Evolutionary conservation across 2,329 filamentous ascomycete species (phyloP).

Genomic region (Fusarium sp.): DNA sequence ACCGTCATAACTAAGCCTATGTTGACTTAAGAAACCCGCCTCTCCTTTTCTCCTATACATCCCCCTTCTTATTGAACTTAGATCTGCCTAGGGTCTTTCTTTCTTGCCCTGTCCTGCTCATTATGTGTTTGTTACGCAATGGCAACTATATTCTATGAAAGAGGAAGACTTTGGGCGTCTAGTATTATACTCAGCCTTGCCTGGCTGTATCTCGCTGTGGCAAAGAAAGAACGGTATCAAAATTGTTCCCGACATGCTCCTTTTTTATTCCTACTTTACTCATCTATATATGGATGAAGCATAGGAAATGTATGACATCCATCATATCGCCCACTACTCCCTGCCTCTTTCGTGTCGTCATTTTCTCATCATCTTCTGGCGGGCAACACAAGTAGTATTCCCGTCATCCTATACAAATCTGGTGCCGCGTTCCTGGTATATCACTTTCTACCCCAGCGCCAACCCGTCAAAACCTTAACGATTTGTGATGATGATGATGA

Average conservation of each 20-base stretch:
- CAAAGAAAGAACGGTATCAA: neutral
- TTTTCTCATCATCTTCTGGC: constrained; percentile 27
- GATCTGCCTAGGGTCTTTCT: neutral
- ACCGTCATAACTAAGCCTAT: constrained; percentile 11
- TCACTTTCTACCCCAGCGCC: constrained; percentile 7
- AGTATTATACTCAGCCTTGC: neutral
- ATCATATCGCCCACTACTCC: constrained; percentile 39
- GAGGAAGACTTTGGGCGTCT: neutral
- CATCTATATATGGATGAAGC: constrained; percentile 41
- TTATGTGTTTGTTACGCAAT: neutral
- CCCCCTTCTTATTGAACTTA: neutral
- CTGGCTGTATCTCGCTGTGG: neutral
- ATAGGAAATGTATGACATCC: constrained; percentile 36
- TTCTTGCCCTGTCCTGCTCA: neutral
- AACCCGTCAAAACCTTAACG: constrained; percentile 29
- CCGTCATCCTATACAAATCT: constrained; percentile 40
- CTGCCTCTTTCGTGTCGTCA: constrained; percentile 23
- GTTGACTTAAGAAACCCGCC: neutral
- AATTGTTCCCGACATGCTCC: constrained; percentile 14
- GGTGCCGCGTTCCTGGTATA: constrained; percentile 19
- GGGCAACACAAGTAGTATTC: constrained; percentile 31
- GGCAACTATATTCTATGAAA: neutral
- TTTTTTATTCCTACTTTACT: constrained; percentile 35
- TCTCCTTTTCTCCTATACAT: neutral
- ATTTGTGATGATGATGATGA: constrained; percentile 31